A percentile compares a stretch with the other conserved stretches of the same genome.
phyloP scores from a whole-genome alignment of 129 eudicot species.

The Silybum marianum region DNA sequence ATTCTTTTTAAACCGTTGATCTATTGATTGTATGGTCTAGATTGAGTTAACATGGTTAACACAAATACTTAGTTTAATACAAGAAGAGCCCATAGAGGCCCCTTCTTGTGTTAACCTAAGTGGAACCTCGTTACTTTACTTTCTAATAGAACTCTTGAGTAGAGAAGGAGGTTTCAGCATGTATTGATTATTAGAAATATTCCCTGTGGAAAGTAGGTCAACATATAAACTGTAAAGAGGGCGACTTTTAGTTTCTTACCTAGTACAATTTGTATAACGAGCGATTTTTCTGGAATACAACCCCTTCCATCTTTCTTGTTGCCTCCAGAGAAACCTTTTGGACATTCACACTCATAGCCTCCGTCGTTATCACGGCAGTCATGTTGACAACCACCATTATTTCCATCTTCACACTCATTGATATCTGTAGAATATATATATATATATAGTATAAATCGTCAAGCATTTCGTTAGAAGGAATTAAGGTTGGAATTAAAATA shows the following conservation, averaged over 20 bases:
- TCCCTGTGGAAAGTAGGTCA: neutral
- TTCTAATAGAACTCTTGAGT: neutral
- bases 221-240: neutral
- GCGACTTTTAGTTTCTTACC: neutral
- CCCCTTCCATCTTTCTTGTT: conserved; percentile 35
- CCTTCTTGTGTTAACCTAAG: no score
- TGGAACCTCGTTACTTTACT: no score
- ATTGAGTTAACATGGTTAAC: no score
- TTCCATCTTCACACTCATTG: conserved; percentile 8
- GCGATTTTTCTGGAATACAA: conserved; percentile 21
- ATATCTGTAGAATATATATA: conserved; percentile 17
- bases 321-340: conserved; percentile 42
- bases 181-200: neutral
- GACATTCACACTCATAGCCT: conserved; percentile 36
- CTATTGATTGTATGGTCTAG: no score
- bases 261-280: conserved; percentile 20
- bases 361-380: conserved; percentile 22
- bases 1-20: no score
- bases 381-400: neutral
- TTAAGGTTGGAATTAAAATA: neutral
- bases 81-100: no score
- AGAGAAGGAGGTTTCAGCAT: neutral
- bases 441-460: neutral
- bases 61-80: no score
- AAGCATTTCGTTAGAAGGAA: neutral